Percentiles rank a stretch among this genome's conserved stretches.
phyloP scores from a whole-genome alignment of 768 basidiomycete genomes.

The Suillus clintonianus region DNA sequence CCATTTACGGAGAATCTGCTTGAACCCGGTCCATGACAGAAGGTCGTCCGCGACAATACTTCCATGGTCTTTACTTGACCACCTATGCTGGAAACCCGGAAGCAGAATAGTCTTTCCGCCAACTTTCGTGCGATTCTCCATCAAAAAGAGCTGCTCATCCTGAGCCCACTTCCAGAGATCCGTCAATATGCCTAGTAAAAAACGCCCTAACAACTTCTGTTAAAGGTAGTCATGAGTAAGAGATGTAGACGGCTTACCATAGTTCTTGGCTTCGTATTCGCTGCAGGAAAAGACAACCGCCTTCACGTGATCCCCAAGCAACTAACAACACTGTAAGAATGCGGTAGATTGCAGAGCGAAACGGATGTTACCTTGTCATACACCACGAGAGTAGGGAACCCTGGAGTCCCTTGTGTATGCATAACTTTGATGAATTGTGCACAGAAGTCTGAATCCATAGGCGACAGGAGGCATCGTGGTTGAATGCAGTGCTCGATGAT shows the following conservation, averaged over 20 bases:
- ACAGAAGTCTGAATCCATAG: conserved; percentile 95
- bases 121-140: conserved; percentile 67
- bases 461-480: conserved; percentile 90
- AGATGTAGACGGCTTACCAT: conserved; percentile 52
- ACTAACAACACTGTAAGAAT: conserved; percentile 42
- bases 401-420: conserved; percentile 85
- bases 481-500: conserved; percentile 91
- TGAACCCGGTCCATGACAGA: conserved; percentile 71
- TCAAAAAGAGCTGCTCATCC: conserved; percentile 71
- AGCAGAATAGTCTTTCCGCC: conserved; percentile 61
- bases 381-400: conserved; percentile 82
- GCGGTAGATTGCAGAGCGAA: background rate
- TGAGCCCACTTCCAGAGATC: conserved; percentile 81
- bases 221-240: conserved; percentile 3
- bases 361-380: conserved; percentile 70
- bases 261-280: conserved; percentile 94
- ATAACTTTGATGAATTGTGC: conserved; percentile 87
- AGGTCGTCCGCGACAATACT: conserved; percentile 50
- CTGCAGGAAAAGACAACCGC: conserved; percentile 90
- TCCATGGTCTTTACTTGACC: conserved; percentile 43
- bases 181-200: conserved; percentile 74
- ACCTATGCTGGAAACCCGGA: conserved; percentile 68
- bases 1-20: conserved; percentile 78
- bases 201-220: conserved; percentile 62
- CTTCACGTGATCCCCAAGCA: conserved; percentile 83